These are phyloP conservation scores for Pseudogymnoascus sp. DNA, from an alignment of 2,329 filamentous ascomycete genomes.

Conservation along the genomic window DNA sequence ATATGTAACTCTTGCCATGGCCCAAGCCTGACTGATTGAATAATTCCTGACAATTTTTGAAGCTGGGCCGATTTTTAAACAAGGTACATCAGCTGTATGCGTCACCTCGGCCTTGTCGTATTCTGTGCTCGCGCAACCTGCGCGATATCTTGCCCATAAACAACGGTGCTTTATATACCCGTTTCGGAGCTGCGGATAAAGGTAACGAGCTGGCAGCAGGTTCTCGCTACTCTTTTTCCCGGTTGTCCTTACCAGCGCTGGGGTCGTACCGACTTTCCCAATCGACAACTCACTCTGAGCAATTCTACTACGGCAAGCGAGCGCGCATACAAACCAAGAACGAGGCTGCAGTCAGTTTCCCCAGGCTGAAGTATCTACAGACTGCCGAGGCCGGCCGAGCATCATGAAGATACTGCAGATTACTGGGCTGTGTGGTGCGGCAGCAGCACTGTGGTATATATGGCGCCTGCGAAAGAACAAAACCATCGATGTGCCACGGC, in stretches of 20 bases:
- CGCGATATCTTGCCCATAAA: constrained; percentile 5
- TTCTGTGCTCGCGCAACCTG: not conserved
- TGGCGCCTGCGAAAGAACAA: not conserved
- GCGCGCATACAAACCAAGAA: not conserved
- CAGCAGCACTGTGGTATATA: not conserved
- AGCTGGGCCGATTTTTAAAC: constrained; percentile 6
- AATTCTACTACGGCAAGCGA: not conserved
- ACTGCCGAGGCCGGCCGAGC: not conserved
- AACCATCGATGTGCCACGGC: not conserved
- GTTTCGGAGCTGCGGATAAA: constrained; percentile 2
- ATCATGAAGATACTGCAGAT: constrained; percentile 1
- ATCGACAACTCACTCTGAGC: not conserved
- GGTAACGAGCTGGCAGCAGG: constrained; percentile 1
- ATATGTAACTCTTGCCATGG: not conserved
- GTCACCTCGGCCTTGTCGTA: constrained; percentile 3
- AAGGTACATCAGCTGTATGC: not conserved
- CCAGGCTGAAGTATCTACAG: not conserved
- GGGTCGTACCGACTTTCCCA: not conserved
- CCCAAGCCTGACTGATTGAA: not conserved
- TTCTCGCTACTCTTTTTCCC: not conserved
- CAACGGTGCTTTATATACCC: not conserved
- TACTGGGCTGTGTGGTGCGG: not conserved
- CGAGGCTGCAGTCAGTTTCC: not conserved
- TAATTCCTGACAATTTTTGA: not conserved
- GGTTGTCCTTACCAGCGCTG: not conserved